Conservation (phyloP, 1,139 yeast species). For the Taphrina confusa region DNA sequence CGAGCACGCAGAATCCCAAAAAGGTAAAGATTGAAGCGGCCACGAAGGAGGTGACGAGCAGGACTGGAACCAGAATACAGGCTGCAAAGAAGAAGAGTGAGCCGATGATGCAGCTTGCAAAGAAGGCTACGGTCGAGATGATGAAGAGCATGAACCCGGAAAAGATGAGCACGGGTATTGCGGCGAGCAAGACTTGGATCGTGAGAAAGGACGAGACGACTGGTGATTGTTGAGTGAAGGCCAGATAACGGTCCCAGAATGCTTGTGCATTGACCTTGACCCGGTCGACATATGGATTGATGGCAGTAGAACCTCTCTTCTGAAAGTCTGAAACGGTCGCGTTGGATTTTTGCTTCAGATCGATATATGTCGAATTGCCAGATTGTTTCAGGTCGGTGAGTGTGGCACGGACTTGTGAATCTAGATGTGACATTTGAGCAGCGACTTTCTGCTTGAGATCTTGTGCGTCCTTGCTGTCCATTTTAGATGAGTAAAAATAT, state of each 20-base stretch:
- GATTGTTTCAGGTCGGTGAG: conserved; percentile 5
- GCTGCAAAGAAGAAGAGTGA: conserved; percentile 6
- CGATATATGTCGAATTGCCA: neutral
- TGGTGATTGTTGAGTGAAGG: neutral
- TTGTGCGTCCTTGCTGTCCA: neutral
- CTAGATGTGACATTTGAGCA: conserved; percentile 8
- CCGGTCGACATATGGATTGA: neutral
- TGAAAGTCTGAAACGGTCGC: conserved; percentile 5
- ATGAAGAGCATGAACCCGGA: conserved; percentile 5
- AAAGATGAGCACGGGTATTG: neutral
- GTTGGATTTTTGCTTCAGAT: neutral
- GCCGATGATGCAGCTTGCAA: conserved; percentile 6
- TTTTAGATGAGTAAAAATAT: too few relatives aligned
- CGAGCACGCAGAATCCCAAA: neutral
- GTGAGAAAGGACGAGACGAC: conserved; percentile 18
- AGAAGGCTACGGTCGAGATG: neutral
- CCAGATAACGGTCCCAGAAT: conserved; percentile 12
- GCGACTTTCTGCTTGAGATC: conserved; percentile 10
- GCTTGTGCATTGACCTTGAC: neutral
- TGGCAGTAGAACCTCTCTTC: neutral
- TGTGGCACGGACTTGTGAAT: neutral
- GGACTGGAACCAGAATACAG: conserved; percentile 3
- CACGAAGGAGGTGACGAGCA: conserved; percentile 4
- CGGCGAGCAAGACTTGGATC: conserved; percentile 13
- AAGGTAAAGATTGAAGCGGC: neutral